A percentile compares a stretch with the other conserved stretches of the same genome.
These are phyloP conservation scores for Aegilops umbellulata DNA, from an alignment of 176 grass and related monocot species.

Conservation along the genomic window DNA sequence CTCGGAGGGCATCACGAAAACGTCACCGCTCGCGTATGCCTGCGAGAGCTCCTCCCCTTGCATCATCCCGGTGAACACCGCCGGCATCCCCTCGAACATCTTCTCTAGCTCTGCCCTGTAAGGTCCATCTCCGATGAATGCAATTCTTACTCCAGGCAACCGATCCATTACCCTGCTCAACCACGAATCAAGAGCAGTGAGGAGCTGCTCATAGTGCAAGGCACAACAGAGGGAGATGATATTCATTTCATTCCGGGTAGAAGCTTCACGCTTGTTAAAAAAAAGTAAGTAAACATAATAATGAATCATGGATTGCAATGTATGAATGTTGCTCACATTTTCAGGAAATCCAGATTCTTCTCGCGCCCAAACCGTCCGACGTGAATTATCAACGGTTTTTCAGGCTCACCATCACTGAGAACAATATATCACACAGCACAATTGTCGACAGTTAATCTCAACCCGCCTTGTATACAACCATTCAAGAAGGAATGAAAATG, in stretches of 20 bases:
- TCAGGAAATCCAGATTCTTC: slow-evolving; percentile 92
- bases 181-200: too few species aligned
- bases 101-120: slow-evolving; percentile 84
- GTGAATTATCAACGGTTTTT: slow-evolving; percentile 86
- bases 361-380: slow-evolving; percentile 87
- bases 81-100: slow-evolving; percentile 75
- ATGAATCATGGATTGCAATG: background rate
- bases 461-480: background rate
- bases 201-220: background rate
- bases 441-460: background rate
- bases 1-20: slow-evolving; percentile 95
- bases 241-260: background rate
- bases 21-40: slow-evolving; percentile 69
- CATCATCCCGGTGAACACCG: slow-evolving; percentile 88
- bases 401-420: slow-evolving; percentile 71
- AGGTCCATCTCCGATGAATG: slow-evolving; percentile 91
- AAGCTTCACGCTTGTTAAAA: background rate
- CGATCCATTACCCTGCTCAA: slow-evolving; percentile 88
- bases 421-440: slow-evolving; percentile 29
- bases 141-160: slow-evolving; percentile 82
- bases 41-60: slow-evolving; percentile 86
- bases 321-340: slow-evolving; percentile 38
- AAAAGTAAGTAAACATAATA: background rate
- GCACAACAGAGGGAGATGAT: background rate
- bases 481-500: background rate